Evolutionary conservation across 495 filamentous ascomycete genomes (phyloP).

Genomic region (Daldinia caldariorum): DNA sequence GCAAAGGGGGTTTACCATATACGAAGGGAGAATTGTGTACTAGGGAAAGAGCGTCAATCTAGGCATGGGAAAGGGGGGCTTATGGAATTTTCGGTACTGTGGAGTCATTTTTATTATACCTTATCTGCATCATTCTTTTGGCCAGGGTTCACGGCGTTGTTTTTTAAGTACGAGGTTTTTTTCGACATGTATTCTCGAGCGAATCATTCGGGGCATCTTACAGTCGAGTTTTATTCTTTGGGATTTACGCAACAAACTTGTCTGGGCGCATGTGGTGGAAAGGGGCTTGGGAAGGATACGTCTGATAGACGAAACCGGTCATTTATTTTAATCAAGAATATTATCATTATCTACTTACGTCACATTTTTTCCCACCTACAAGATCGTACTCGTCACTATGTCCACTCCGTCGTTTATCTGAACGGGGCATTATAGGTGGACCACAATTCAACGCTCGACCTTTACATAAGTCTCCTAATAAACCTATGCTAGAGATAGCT

Average conservation of each 20-base stretch:
- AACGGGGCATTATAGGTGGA: too few relatives aligned
- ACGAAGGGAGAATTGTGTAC: slow-evolving; percentile 24
- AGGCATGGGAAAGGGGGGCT: slow-evolving; percentile 21
- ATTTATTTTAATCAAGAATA: slow-evolving; percentile 18
- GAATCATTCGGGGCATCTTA: slow-evolving; percentile 11
- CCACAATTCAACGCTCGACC: too few relatives aligned
- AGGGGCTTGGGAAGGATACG: slow-evolving; percentile 25
- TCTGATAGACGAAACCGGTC: slow-evolving; percentile 39
- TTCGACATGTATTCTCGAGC: background rate
- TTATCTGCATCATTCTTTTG: slow-evolving; percentile 5
- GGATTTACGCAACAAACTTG: slow-evolving; percentile 9
- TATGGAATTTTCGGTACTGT: background rate
- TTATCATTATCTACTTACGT: slow-evolving; percentile 6
- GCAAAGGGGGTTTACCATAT: slow-evolving; percentile 30
- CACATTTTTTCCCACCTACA: background rate
- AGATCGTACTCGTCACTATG: background rate
- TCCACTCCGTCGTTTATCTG: background rate
- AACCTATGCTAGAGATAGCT: too few relatives aligned
- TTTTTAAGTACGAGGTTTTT: slow-evolving; percentile 3
- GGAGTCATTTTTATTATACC: slow-evolving; percentile 11
- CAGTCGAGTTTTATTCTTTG: slow-evolving; percentile 15
- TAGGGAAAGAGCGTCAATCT: slow-evolving; percentile 20
- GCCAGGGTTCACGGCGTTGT: slow-evolving; percentile 5
- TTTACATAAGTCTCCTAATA: too few relatives aligned
- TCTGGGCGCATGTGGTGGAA: slow-evolving; percentile 22